Base-by-base conservation (phyloP, 1,139 yeast genomes). In the Taphrina confusa region DNA sequence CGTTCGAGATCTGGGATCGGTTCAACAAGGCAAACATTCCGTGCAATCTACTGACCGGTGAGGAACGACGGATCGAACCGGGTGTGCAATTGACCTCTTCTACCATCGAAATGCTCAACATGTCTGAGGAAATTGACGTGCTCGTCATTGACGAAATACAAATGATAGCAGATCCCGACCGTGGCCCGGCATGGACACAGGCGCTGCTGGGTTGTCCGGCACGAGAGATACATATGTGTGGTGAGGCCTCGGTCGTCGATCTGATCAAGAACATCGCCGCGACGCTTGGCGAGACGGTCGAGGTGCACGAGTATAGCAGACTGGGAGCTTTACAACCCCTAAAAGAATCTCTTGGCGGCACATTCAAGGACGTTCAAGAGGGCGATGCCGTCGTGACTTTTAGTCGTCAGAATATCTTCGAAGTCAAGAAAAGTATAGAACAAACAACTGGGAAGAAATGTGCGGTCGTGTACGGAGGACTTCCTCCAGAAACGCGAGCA, bases 181-280 rank as follows among this genome's bases (percentile, higher is more conserved):
- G 99, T 65, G 99, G 99, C 0, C 84, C 88, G 74, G 95, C 97
- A 0, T 92, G 98, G 98, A 87, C 97, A 0, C 83, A 83, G 67
- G 97, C 96, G 0, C 76, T 92, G 1, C 74, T 92, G 55, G 98
- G 97, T 1, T 95, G 84, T 0, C 81, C 82, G 63, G 95, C 97
- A 2, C 82, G 82, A 62, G 96, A 90, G 65, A 76, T 92, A 6
- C 97, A 92, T 74, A 71, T 91, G 25, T 92, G 99, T 74, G 99
- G 99, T 33, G 99, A 92, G 70, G 86, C 82, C 60, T 82, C 94
- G 67, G 84, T 91, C 0, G 85, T 89, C 16, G 82, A 83, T 0
- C 71, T 91, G 34, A 76, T 94, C 11, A 67, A 78, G 63, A 75
- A 79, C 62, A 73, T 92, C 14, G 83, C 82, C 0, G 70, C 76